Evolutionary conservation across 176 grass and related monocot species (phyloP).

Genomic region (Oryza australiensis): DNA sequence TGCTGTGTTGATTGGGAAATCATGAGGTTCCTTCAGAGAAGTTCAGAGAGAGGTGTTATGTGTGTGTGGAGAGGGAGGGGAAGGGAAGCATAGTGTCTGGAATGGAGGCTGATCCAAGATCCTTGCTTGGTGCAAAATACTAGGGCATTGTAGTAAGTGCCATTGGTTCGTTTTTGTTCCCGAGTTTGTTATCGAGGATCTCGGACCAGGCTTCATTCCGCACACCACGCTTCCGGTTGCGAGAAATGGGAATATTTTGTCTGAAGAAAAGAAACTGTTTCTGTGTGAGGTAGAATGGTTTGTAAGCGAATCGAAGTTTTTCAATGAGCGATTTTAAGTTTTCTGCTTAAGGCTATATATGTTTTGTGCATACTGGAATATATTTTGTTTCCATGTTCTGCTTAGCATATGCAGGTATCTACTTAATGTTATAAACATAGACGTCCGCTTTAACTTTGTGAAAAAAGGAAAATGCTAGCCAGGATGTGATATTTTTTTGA

Average conservation of each 20-base stretch:
- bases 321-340: not conserved
- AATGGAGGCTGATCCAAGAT: constrained; percentile 63
- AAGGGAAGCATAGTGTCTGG: constrained; percentile 36
- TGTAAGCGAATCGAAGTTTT: not conserved
- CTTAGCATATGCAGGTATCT: not conserved
- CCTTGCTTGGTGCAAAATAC: not conserved
- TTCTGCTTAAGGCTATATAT: not conserved
- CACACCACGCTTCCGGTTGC: not conserved
- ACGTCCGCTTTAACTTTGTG: not conserved
- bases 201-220: constrained; percentile 61
- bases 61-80: not conserved
- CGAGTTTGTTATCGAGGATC: constrained; percentile 13
- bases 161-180: not conserved
- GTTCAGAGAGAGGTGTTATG: not conserved
- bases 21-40: constrained; percentile 6
- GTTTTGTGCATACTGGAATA: not conserved
- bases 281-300: not conserved
- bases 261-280: too few species aligned
- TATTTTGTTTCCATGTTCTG: not conserved
- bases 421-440: not conserved
- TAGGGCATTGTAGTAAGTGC: not conserved
- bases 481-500: not conserved
- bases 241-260: not conserved
- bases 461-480: not conserved
- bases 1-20: constrained; percentile 40